Evolutionary conservation across 1,284 basidiomycete genomes (phyloP).

Genomic region (Ceratobasidium papillatum): DNA sequence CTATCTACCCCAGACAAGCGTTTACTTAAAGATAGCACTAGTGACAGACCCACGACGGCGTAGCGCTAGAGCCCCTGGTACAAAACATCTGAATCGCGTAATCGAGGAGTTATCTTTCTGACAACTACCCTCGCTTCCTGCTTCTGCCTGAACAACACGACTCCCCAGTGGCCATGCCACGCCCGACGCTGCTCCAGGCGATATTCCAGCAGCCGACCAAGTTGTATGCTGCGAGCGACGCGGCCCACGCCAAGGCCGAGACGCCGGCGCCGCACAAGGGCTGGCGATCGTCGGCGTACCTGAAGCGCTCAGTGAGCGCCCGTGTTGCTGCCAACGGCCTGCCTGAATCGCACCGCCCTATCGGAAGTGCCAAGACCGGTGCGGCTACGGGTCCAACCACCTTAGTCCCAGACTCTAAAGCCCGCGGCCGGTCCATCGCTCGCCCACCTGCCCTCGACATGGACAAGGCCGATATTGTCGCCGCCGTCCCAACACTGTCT

Average conservation of each 20-base stretch:
- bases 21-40: not conserved
- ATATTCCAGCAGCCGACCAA: slow-evolving; percentile 28
- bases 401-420: not conserved
- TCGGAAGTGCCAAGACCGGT: not conserved
- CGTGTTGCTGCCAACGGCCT: not conserved
- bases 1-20: not conserved
- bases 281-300: not conserved
- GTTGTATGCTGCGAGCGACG: slow-evolving; percentile 5
- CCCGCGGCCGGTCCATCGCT: slow-evolving; percentile 2
- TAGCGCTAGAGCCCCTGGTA: not conserved
- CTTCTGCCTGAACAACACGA: not conserved
- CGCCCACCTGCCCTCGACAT: slow-evolving; percentile 8
- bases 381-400: not conserved
- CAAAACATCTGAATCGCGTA: not conserved
- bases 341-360: not conserved
- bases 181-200: slow-evolving; percentile 20
- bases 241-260: not conserved
- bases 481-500: slow-evolving; percentile 6
- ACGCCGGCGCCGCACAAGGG: not conserved
- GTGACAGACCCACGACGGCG: not conserved
- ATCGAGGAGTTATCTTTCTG: slow-evolving; percentile 6
- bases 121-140: slow-evolving; percentile 19
- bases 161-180: slow-evolving; percentile 4
- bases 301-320: slow-evolving; percentile 2
- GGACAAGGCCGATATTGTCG: slow-evolving; percentile 3